Evolutionary conservation across 2,329 filamentous ascomycete genomes (phyloP).

Genomic region (Leptosphaerulina australis): DNA sequence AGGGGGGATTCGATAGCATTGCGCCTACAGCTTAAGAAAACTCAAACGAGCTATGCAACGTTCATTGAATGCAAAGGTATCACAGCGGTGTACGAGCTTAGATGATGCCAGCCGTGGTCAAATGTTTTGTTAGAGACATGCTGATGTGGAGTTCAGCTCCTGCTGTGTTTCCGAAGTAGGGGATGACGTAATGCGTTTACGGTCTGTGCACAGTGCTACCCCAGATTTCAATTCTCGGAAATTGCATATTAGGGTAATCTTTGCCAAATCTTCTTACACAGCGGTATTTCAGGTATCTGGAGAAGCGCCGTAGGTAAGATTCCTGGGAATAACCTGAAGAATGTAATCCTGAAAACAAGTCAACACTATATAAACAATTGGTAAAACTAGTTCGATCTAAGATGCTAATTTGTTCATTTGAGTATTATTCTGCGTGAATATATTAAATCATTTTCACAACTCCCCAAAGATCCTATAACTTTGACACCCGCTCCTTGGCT

Average conservation of each 20-base stretch:
- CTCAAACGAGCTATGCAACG: neutral
- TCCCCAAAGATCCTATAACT: neutral
- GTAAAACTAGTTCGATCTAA: too few species aligned
- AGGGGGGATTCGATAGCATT: conserved; percentile 16
- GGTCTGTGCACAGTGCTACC: conserved; percentile 23
- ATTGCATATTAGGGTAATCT: too few species aligned
- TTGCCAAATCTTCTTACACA: too few species aligned
- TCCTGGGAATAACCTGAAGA: too few species aligned
- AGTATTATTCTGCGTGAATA: too few species aligned
- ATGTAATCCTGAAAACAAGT: too few species aligned
- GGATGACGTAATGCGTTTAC: conserved; percentile 17
- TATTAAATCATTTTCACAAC: too few species aligned
- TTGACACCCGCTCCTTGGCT: conserved; percentile 13
- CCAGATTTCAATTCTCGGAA: conserved; percentile 7
- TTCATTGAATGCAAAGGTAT: neutral
- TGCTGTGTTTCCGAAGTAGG: conserved; percentile 11
- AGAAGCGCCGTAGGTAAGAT: too few species aligned
- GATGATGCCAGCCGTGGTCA: neutral
- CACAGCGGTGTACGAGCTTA: neutral
- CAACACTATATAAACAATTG: too few species aligned
- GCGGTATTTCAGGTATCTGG: too few species aligned
- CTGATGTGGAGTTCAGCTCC: conserved; percentile 8
- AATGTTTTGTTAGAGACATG: neutral
- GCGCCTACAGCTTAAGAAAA: neutral
- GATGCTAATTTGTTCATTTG: too few species aligned